Base-by-base conservation (phyloP, 306 rosid species). In the Luffa acutangula region DNA sequence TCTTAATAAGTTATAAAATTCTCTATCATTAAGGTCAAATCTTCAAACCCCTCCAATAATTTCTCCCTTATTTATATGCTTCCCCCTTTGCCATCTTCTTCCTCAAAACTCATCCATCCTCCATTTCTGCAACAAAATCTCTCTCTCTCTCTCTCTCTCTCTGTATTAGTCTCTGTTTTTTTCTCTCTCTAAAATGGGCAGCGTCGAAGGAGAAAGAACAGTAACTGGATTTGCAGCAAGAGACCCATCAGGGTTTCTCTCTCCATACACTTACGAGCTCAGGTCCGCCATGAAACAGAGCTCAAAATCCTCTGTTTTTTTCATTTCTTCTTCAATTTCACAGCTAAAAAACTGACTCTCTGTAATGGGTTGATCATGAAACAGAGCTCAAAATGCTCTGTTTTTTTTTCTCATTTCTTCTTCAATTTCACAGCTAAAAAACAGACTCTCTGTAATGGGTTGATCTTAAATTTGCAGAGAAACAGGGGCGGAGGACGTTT, bases 241-340 rank as follows among this genome's bases (percentile, higher is more conserved):
- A 83, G 98, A 92, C 85, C 88, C 97, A 25, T 88, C 98, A 41
- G 97, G 98, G 67, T 74, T 94, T 81, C 97, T 94, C 52, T 82
- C 97, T 36, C 97, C 98, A 0, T 89, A 92, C 83, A 81, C 88
- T 4, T 94, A 58, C 83, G 77, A 60, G 77, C 93, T 94, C 11
- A 92, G 97, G 98, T 87, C 20, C n/a, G 20, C 20, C 58, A 52
- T 14, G 3, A 7, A 54, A 54, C 8, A 6, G 3, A 17, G 3
- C 60, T 54, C 60, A 54, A 18, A 54, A 8, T 0, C 18, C 54
- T 51, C 54, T 51, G 54, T 5, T 73, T n/a, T 14, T n/a, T 39
- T 15, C 1, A 4, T 14, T 39, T 54, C 0, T 60, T 14, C 25
- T 60, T 17, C 46, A 21, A 21, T 6, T 21, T 9, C 33, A 18